Evolutionary conservation across 2,329 filamentous ascomycete species (phyloP), one percentile per base, ranked within the genome.

Genomic region (Torrubiellomyces zombiae): DNA sequence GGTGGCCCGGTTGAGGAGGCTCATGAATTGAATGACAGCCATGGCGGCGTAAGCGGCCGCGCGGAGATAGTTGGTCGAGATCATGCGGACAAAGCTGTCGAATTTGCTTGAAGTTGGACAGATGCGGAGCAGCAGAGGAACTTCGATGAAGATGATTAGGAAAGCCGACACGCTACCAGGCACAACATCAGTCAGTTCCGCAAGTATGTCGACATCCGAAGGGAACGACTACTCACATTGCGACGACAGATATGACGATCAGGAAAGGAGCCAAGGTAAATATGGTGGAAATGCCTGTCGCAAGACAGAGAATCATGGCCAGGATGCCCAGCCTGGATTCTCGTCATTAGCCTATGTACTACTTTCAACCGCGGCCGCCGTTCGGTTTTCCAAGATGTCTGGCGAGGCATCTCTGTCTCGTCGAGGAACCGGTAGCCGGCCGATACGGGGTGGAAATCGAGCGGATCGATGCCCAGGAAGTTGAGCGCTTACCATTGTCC

Each of bases 21-120:
- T 91, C 30, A 92, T 57, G 69, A 80, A 95, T 53, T 94, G 83
- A 22, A 92, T 51, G 25, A 75, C 45, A 39, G 71, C 78, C 78
- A 95, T 86, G 47, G 69, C 56, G 29, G 57, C 55, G 55, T 98
- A 98, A 47, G 92, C 76, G 29, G 61, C 77, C 12, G 86, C 86
- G 54, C 89, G 83, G 75, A 89, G 91, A 60, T 85, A 95, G 62
- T 94, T 95, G 31, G 85, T 92, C 35, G 82, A 82, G 60, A 98
- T 80, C 44, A 70, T 75, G 53, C 86, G 83, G 52, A 98, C 86
- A 48, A 83, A 75, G 37, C 58, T 60, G 51, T 98, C 89, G 57
- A 98, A 98, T 36, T 68, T 73, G 35, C 75, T 55, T 9, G 86
- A 95, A 5, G 89, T 98, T 30, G 89, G 89, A 60, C 89, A 98